Evolutionary conservation across 139 green algal species (phyloP).

Genomic region (Haematococcus sp.): DNA sequence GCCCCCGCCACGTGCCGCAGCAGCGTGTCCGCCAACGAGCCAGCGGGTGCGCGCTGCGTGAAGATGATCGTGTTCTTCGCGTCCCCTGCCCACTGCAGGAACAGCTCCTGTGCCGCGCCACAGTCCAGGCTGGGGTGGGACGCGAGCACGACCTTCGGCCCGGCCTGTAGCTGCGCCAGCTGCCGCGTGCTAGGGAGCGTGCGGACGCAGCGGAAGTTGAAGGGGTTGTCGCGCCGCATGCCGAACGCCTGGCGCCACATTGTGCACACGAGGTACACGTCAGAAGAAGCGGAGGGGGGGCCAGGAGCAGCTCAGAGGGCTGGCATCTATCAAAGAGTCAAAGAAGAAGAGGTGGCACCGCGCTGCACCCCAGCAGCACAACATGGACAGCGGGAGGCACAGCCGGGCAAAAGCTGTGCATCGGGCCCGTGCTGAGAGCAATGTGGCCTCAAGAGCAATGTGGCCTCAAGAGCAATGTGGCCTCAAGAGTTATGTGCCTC

Average conservation of each 20-base stretch:
- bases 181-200: constrained; percentile 48
- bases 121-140: constrained; percentile 60
- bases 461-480: too few relatives aligned
- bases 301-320: not conserved
- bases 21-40: constrained; percentile 9
- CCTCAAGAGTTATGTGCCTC: too few relatives aligned
- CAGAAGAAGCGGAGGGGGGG: not conserved
- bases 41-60: constrained; percentile 32
- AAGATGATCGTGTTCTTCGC: constrained; percentile 79
- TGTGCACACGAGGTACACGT: not conserved
- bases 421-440: too few relatives aligned
- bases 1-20: constrained; percentile 11
- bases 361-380: too few relatives aligned
- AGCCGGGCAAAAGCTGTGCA: too few relatives aligned
- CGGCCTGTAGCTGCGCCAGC: constrained; percentile 37
- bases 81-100: constrained; percentile 79
- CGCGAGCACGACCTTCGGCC: constrained; percentile 80
- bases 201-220: constrained; percentile 56
- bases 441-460: too few relatives aligned
- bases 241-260: constrained; percentile 19
- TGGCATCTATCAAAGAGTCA: not conserved
- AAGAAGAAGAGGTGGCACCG: too few relatives aligned
- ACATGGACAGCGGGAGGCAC: too few relatives aligned
- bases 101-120: constrained; percentile 68
- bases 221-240: constrained; percentile 63